These are phyloP conservation scores for Claviceps humidiphila DNA, from an alignment of 2,329 filamentous ascomycete genomes.

Conservation along the genomic window DNA sequence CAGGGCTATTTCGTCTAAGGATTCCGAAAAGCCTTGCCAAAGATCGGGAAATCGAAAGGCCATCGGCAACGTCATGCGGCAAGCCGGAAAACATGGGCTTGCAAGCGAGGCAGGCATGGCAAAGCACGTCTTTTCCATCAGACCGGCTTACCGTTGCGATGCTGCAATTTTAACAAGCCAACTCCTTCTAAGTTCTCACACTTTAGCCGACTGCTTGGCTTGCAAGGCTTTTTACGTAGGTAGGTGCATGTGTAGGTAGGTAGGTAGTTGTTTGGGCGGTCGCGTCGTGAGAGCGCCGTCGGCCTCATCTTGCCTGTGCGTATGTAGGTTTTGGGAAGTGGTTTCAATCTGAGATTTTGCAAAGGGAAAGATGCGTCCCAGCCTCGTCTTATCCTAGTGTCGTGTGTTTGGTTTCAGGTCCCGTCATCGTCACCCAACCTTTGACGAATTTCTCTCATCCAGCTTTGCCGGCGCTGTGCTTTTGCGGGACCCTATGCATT, in stretches of 20 bases:
- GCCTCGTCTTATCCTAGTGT: not conserved
- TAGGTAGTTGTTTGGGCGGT: not conserved
- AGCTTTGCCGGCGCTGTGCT: slow-evolving; percentile 1
- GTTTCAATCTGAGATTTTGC: too few species aligned
- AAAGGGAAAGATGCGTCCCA: too few species aligned
- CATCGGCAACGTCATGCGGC: not conserved
- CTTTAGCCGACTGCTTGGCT: not conserved
- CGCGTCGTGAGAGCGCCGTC: too few species aligned
- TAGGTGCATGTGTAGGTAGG: not conserved
- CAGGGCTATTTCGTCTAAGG: not conserved
- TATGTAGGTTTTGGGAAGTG: too few species aligned
- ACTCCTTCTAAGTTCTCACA: not conserved
- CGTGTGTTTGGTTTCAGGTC: not conserved
- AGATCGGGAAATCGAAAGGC: not conserved
- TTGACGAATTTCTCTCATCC: not conserved
- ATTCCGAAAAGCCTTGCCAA: not conserved
- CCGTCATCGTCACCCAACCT: not conserved
- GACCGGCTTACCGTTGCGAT: not conserved
- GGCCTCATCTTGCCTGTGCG: too few species aligned
- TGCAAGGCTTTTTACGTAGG: not conserved
- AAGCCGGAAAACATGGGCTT: not conserved
- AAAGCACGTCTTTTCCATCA: not conserved
- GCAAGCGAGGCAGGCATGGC: not conserved
- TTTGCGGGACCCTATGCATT: not conserved
- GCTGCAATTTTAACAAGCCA: not conserved